These are phyloP conservation scores for Solanum bulbocastanum DNA, from an alignment of 257 asterid species.

Conservation along the genomic window DNA sequence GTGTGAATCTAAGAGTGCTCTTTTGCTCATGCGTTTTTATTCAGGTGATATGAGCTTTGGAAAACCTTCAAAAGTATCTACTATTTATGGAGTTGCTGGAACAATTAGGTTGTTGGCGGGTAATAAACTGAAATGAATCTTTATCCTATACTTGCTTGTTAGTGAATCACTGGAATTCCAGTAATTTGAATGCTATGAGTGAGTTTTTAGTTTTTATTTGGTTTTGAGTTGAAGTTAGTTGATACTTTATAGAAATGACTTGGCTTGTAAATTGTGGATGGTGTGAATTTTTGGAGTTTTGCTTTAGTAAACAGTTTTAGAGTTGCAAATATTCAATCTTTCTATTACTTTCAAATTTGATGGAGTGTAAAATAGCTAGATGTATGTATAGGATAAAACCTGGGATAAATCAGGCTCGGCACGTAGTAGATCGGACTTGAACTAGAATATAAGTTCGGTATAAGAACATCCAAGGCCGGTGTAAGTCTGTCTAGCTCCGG, in stretches of 20 bases:
- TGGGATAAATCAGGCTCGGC: neutral
- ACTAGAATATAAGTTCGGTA: neutral
- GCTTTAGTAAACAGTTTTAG: neutral
- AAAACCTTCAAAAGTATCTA: slow-evolving; percentile 48
- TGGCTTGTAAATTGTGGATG: neutral
- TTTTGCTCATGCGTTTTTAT: neutral
- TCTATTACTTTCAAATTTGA: neutral
- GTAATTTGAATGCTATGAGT: neutral
- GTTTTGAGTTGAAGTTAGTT: neutral
- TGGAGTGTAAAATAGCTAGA: neutral
- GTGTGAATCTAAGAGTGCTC: neutral
- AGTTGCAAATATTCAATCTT: neutral
- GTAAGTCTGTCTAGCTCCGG: neutral
- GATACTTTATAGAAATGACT: neutral
- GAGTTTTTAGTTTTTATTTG: neutral
- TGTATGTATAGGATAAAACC: neutral
- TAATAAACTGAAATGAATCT: slow-evolving; percentile 10
- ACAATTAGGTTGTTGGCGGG: slow-evolving; percentile 93
- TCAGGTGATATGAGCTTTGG: slow-evolving; percentile 48
- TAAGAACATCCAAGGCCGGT: neutral
- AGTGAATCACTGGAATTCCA: neutral
- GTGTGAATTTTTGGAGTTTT: neutral
- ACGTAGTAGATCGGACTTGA: neutral
- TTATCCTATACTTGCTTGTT: neutral
- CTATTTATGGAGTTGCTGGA: slow-evolving; percentile 83